Conservation (phyloP, 345 rosid genomes). For the Hirschfeldia incana region DNA sequence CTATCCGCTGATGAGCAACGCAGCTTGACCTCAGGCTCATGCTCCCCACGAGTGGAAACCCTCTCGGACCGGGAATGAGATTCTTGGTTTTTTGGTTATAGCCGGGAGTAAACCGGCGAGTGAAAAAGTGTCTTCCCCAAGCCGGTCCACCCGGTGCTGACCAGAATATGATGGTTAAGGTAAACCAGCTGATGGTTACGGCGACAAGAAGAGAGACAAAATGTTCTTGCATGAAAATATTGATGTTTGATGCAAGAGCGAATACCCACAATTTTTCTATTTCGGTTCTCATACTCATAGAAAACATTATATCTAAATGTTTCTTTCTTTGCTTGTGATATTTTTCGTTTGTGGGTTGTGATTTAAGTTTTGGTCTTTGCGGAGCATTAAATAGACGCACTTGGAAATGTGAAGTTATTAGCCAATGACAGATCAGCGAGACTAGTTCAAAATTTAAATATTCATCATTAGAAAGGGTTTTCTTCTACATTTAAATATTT, state of each 20-base stretch:
- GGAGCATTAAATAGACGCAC: constrained; percentile 28
- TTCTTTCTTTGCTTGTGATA: background rate
- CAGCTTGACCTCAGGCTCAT: constrained; percentile 57
- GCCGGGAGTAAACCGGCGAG: constrained; percentile 31
- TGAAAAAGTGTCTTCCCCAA: constrained; percentile 59
- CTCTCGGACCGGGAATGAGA: constrained; percentile 71
- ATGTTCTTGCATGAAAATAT: constrained; percentile 35
- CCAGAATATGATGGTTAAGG: constrained; percentile 51
- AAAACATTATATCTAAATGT: constrained; percentile 2
- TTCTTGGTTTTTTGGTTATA: constrained; percentile 28
- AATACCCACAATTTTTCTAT: constrained; percentile 48
- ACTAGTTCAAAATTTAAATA: background rate
- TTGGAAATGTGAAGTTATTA: background rate
- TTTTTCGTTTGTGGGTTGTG: constrained; percentile 22
- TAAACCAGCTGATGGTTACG: constrained; percentile 43
- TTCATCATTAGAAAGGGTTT: background rate
- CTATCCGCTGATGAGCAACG: constrained; percentile 65
- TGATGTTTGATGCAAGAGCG: constrained; percentile 60
- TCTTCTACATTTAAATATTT: background rate
- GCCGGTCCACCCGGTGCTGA: constrained; percentile 72
- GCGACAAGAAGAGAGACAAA: constrained; percentile 47
- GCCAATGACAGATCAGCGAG: constrained; percentile 21
- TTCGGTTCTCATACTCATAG: constrained; percentile 41
- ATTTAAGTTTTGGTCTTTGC: constrained; percentile 14
- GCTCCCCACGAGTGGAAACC: constrained; percentile 65